Evolutionary conservation across 2,329 filamentous ascomycete species (phyloP).

Genomic region (Botryotinia narcissicola): DNA sequence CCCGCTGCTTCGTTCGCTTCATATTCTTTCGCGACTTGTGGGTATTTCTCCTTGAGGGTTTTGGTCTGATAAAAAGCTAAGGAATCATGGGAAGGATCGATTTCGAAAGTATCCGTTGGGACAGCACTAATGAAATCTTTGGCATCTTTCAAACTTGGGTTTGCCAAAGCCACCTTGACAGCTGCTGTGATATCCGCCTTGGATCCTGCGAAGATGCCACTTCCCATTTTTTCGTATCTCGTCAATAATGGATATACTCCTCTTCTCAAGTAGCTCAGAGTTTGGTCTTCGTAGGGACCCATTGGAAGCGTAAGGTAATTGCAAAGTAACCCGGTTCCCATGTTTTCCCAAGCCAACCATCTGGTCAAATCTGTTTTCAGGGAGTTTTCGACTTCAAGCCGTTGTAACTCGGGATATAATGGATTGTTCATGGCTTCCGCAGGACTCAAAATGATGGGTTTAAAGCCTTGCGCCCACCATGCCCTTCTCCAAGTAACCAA

Average conservation of each 20-base stretch:
- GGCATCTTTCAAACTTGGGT: constrained; percentile 52
- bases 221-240: constrained; percentile 68
- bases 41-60: constrained; percentile 64
- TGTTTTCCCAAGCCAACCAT: constrained; percentile 91
- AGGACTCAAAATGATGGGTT: constrained; percentile 74
- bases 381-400: constrained; percentile 55
- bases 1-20: constrained; percentile 56
- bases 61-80: constrained; percentile 75
- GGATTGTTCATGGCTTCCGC: constrained; percentile 83
- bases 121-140: constrained; percentile 64
- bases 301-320: constrained; percentile 84
- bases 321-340: constrained; percentile 78
- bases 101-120: constrained; percentile 57
- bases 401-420: constrained; percentile 68
- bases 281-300: constrained; percentile 68
- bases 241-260: constrained; percentile 73
- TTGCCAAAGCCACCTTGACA: constrained; percentile 59
- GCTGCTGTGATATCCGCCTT: constrained; percentile 61
- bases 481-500: constrained; percentile 86
- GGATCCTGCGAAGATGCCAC: constrained; percentile 70
- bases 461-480: constrained; percentile 95
- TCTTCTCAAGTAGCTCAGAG: constrained; percentile 70
- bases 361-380: constrained; percentile 71
- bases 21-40: constrained; percentile 62
- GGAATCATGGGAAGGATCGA: constrained; percentile 62